Evolutionary conservation across 2,329 filamentous ascomycete species (phyloP).

Genomic region (Pyricularia pennisetigena): DNA sequence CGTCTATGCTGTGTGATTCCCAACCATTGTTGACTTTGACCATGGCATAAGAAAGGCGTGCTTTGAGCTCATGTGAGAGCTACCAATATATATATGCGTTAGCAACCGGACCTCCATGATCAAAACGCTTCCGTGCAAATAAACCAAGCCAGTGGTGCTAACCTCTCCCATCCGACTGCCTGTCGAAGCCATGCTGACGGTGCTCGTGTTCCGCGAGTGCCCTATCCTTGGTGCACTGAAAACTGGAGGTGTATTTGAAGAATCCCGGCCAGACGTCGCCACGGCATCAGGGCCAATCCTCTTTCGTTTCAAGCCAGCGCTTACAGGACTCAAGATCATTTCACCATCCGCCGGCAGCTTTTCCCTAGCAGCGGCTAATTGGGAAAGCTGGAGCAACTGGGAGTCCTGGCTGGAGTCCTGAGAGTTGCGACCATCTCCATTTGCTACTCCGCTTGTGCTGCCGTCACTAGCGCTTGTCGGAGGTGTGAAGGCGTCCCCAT

Average conservation of each 20-base stretch:
- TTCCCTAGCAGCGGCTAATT: slow-evolving; percentile 44
- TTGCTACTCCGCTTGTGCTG: slow-evolving; percentile 23
- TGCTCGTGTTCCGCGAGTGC: slow-evolving; percentile 65
- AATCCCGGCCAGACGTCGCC: slow-evolving; percentile 32
- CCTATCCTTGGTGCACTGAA: slow-evolving; percentile 25
- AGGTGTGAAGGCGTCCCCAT: slow-evolving; percentile 32
- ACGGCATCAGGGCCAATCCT: slow-evolving; percentile 67
- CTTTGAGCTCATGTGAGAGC: slow-evolving; percentile 70
- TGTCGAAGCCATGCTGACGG: slow-evolving; percentile 49
- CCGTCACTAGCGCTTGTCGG: slow-evolving; percentile 31
- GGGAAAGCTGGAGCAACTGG: slow-evolving; percentile 47
- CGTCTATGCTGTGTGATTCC: slow-evolving; percentile 68
- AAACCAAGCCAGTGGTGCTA: slow-evolving; percentile 19
- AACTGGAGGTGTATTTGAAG: slow-evolving; percentile 34
- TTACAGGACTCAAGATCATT: slow-evolving; percentile 15
- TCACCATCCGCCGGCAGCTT: slow-evolving; percentile 30
- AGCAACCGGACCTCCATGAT: neutral
- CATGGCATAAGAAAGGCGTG: slow-evolving; percentile 85
- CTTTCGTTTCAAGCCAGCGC: slow-evolving; percentile 44
- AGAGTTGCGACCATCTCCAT: slow-evolving; percentile 18
- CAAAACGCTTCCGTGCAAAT: neutral
- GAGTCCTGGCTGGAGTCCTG: slow-evolving; percentile 39
- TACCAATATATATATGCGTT: slow-evolving; percentile 20
- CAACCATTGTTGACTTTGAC: slow-evolving; percentile 87
- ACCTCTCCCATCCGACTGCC: slow-evolving; percentile 73